These are phyloP conservation scores for Fonsecaea erecta DNA, from an alignment of 2,329 filamentous ascomycete species.

Conservation along the genomic window DNA sequence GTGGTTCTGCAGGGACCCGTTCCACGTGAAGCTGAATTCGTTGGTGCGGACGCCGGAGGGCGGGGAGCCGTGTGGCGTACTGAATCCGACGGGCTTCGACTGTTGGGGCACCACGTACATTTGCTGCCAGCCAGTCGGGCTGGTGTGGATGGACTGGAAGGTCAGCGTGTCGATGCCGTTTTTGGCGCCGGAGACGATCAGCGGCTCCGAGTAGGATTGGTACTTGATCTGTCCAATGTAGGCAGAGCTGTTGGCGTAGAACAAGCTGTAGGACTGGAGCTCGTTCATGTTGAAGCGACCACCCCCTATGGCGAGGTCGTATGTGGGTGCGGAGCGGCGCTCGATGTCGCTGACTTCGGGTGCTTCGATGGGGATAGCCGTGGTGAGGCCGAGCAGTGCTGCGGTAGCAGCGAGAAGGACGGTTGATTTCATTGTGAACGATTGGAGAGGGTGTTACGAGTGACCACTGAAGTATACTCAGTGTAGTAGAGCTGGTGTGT, in stretches of 20 bases:
- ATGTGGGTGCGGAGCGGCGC: background rate
- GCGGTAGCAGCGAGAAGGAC: background rate
- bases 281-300: slow-evolving; percentile 21
- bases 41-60: slow-evolving; percentile 17
- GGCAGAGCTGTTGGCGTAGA: slow-evolving; percentile 26
- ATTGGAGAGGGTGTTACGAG: background rate
- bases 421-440: background rate
- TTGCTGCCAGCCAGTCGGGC: slow-evolving; percentile 21
- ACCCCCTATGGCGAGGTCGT: background rate
- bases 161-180: slow-evolving; percentile 9
- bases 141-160: slow-evolving; percentile 22
- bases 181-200: slow-evolving; percentile 7
- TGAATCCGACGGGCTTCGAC: slow-evolving; percentile 18
- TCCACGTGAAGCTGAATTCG: slow-evolving; percentile 16
- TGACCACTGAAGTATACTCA: background rate
- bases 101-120: slow-evolving; percentile 17
- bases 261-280: slow-evolving; percentile 18
- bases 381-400: background rate
- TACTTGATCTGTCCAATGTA: slow-evolving; percentile 27
- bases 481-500: background rate
- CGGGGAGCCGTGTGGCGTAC: slow-evolving; percentile 13
- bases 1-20: slow-evolving; percentile 13
- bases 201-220: slow-evolving; percentile 23
- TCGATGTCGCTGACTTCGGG: background rate
- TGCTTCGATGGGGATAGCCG: background rate